Evolutionary conservation across 1,139 yeast genomes (phyloP).

Genomic region (Magnusiomyces suaveolens): DNA sequence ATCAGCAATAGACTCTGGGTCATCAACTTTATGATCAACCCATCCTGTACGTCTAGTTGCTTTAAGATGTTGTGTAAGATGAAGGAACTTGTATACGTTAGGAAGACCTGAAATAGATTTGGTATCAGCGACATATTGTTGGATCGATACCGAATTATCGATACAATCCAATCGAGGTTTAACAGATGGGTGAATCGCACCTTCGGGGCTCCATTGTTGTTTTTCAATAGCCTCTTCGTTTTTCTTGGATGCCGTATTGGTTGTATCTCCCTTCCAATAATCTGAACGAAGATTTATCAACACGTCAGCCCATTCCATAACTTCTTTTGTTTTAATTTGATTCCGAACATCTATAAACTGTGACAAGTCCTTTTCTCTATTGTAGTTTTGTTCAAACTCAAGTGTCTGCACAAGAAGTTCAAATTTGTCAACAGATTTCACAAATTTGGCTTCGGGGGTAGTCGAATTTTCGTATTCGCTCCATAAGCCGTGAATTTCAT

Average conservation of each 20-base stretch:
- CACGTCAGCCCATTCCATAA: conserved; percentile 60
- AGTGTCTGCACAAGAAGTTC: conserved; percentile 86
- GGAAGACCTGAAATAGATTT: conserved; percentile 1
- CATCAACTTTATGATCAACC: conserved; percentile 63
- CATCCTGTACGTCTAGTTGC: conserved; percentile 87
- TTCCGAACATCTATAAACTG: conserved; percentile 61
- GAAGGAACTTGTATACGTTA: conserved; percentile 43
- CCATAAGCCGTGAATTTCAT: conserved; percentile 68
- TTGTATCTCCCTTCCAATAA: conserved; percentile 30
- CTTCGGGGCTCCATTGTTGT: conserved; percentile 15
- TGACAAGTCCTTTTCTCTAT: conserved; percentile 46
- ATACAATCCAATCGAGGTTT: conserved; percentile 8
- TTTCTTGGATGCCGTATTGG: not conserved
- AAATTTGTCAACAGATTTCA: conserved; percentile 88
- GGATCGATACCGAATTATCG: conserved; percentile 8
- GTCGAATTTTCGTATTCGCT: conserved; percentile 81
- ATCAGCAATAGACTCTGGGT: conserved; percentile 74
- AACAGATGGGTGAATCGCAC: conserved; percentile 8
- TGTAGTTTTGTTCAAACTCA: conserved; percentile 66
- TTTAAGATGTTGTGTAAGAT: conserved; percentile 65
- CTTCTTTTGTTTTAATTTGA: conserved; percentile 63
- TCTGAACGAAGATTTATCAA: conserved; percentile 48
- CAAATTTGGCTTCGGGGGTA: conserved; percentile 74
- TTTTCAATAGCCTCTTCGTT: not conserved
- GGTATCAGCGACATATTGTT: not conserved